phyloP scores from a whole-genome alignment of 139 green algal genomes.

The Parachlorella kessleri region DNA sequence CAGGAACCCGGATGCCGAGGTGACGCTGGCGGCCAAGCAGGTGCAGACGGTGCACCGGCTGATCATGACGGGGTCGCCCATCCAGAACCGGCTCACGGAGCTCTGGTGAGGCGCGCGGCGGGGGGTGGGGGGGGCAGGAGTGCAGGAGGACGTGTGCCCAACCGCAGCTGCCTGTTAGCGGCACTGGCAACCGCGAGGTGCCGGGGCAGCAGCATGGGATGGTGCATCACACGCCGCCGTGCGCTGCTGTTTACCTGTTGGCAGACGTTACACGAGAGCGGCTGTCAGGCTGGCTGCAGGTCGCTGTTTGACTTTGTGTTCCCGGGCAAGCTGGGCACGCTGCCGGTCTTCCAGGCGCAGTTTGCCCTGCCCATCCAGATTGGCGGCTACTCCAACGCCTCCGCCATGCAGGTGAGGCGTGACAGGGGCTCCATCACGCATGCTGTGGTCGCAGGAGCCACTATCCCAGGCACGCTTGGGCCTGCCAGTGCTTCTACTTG shows the following conservation, averaged over 20 bases:
- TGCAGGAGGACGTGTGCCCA: no score
- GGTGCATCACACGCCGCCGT: no score
- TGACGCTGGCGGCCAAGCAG: conserved; percentile 67
- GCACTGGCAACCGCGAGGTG: no score
- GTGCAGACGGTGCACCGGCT: conserved; percentile 78
- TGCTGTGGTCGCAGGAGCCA: no score
- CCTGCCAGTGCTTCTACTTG: no score
- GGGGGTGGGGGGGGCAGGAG: neutral
- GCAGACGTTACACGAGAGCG: no score
- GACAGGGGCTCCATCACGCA: neutral
- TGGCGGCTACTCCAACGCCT: conserved; percentile 90
- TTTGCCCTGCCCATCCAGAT: conserved; percentile 95
- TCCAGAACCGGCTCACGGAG: conserved; percentile 97
- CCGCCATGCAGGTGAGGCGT: conserved; percentile 56
- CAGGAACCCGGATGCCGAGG: conserved; percentile 93
- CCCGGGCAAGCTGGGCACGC: conserved; percentile 94
- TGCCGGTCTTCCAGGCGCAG: conserved; percentile 96
- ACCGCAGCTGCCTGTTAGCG: no score
- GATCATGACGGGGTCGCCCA: conserved; percentile 93
- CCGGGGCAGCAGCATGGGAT: no score
- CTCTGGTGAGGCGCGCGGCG: conserved; percentile 74
- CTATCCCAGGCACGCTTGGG: no score
- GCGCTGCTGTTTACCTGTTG: no score
- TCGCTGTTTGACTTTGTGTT: conserved; percentile 99
- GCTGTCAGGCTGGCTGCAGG: no score